Evolutionary conservation across 345 rosid genomes (phyloP).

Genomic region (Brassica nigra): DNA sequence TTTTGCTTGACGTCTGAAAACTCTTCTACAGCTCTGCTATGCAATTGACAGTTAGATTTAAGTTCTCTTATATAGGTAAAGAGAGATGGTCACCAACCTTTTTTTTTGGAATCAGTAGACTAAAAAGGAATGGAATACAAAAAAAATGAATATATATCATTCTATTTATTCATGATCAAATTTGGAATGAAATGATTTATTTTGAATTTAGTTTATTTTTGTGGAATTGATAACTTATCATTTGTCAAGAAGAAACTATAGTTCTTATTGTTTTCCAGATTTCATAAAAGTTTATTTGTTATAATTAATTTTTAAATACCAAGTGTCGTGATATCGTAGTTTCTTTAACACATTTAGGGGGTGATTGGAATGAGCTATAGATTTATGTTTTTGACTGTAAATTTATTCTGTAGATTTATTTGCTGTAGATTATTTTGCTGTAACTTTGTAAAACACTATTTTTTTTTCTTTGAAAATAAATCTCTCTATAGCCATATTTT

Average conservation of each 20-base stretch:
- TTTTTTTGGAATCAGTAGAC: neutral
- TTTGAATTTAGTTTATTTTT: too few species aligned
- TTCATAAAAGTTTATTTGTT: neutral
- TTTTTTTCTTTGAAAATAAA: too few species aligned
- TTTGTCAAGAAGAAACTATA: too few species aligned
- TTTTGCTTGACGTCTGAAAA: neutral
- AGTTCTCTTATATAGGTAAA: neutral
- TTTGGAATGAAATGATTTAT: neutral
- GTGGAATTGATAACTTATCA: neutral
- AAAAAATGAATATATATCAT: neutral
- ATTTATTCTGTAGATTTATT: too few species aligned
- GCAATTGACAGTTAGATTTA: neutral
- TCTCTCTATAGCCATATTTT: too few species aligned
- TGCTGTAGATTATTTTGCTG: too few species aligned
- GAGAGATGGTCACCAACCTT: neutral
- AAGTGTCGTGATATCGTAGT: neutral
- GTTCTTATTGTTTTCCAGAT: neutral
- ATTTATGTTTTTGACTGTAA: too few species aligned
- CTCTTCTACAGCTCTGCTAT: neutral
- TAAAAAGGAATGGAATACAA: neutral
- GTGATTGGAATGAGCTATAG: too few species aligned
- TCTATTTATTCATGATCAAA: neutral
- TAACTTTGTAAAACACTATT: too few species aligned
- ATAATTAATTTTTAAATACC: neutral
- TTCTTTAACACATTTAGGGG: too few species aligned